Base-by-base conservation (phyloP, 148 eudicot species). In the Limonium bicolor region DNA sequence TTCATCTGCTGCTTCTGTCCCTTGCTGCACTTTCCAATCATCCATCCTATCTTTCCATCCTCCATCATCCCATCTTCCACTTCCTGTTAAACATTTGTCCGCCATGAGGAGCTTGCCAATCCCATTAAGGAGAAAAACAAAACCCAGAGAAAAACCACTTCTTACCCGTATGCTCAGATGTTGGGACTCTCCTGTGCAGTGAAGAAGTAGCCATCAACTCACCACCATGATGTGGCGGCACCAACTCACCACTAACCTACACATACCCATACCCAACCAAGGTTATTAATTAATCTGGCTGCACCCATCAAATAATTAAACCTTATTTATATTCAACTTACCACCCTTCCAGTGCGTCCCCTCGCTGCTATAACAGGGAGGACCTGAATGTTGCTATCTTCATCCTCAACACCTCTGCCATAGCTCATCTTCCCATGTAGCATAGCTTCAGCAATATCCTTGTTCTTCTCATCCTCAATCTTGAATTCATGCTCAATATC, bases 401-500 rank as follows among this genome's bases (percentile, higher is more conserved):
- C 87, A 48, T 90, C 93, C 25, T 84, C 93, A 0, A 61, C 80
- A 41, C 97, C 97, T 66, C 97, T 62, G 36, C 97, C 97, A 51
- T 80, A 90, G 64, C 82, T 90, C 97, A 90, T 84, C 66, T 90
- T 84, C 22, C 97, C 97, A 30, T 90, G 85, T 56, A 90, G 95
- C 87, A 90, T 61, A 13, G 93, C 93, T 60, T 90, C 95, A 33
- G 74, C 97, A 57, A 90, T 54, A 8, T 72, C 60, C 6, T 69
- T 90, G 63, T 70, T 77, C 2, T 59, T 56, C 24, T 80, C 81
- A 14, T 79, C 78, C 5, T 88, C 82, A 2, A 84, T 67, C 50
- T 84, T 75, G 69, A 90, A 90, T 56, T 90, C 99, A 3, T 84
- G 70, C 48, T 90, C 99, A 7, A 90, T 80, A 43, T 90, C 99